These are phyloP conservation scores for Hypericum androsaemum DNA, from an alignment of 345 rosid genomes.

Conservation along the genomic window DNA sequence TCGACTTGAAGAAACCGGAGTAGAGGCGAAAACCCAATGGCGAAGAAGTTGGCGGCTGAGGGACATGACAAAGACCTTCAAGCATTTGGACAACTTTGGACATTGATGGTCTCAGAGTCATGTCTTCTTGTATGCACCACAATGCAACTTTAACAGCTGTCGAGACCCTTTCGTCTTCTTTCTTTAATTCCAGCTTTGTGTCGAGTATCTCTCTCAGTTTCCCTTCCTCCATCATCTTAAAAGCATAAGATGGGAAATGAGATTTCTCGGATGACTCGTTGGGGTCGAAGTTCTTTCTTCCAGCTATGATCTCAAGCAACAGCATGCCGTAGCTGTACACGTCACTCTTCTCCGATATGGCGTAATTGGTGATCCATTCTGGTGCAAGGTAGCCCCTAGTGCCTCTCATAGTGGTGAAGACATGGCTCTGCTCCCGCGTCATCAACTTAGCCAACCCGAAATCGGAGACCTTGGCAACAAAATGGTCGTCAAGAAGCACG, in stretches of 20 bases:
- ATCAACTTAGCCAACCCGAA: slow-evolving; percentile 88
- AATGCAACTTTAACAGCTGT: slow-evolving; percentile 64
- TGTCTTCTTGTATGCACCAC: slow-evolving; percentile 95
- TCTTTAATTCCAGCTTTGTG: slow-evolving; percentile 33
- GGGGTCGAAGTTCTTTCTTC: slow-evolving; percentile 69
- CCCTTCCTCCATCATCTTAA: slow-evolving; percentile 89
- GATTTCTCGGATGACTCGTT: slow-evolving; percentile 59
- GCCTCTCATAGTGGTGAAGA: slow-evolving; percentile 81
- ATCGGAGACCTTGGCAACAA: slow-evolving; percentile 84
- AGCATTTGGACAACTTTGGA: slow-evolving; percentile 88
- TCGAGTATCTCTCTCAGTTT: slow-evolving; percentile 59
- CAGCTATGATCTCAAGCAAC: slow-evolving; percentile 73
- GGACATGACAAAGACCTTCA: slow-evolving; percentile 61
- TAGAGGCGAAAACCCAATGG: slow-evolving; percentile 52
- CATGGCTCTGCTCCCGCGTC: slow-evolving; percentile 88
- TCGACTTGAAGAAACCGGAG: slow-evolving; percentile 31
- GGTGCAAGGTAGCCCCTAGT: slow-evolving; percentile 94
- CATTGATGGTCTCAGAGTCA: slow-evolving; percentile 74
- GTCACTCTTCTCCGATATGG: slow-evolving; percentile 89
- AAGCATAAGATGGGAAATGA: slow-evolving; percentile 78
- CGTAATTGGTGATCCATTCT: slow-evolving; percentile 90
- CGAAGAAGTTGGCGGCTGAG: slow-evolving; percentile 53
- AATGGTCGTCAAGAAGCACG: slow-evolving; percentile 69
- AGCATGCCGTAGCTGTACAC: slow-evolving; percentile 91
- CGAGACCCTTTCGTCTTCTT: slow-evolving; percentile 36